Base-by-base conservation (phyloP, 2,329 filamentous ascomycete species). In the Phyllosticta ampelicida region DNA sequence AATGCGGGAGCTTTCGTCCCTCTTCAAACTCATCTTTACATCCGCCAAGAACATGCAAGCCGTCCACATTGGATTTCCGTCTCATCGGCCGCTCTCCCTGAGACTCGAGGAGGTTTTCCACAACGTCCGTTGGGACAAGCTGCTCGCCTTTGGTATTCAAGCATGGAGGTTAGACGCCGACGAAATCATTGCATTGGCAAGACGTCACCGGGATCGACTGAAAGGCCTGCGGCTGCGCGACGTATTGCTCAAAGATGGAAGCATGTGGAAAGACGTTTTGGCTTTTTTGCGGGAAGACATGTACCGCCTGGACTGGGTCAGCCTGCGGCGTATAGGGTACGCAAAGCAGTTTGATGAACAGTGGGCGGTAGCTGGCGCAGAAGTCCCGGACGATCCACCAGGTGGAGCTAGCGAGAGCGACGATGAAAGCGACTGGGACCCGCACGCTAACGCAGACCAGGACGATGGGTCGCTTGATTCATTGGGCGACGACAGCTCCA, bases 81-180 rank as follows among this genome's bases (percentile, higher is more conserved):
- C 78, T 6, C 75, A 80, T 58, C 67, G 75, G 18, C 83, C 83
- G 0, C 70, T 86, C 2, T 78, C 76, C 20, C 67, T 86, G 19
- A 75, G 75, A 5, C 74, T 87, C 2, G 80, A 85, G 60, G 75
- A 78, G 5, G 74, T 87, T 21, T 86, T 87, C 65, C 83, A 86
- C 64, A 72, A 80, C 59, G 76, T 84, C 8, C 75, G 76, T 50
- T 86, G 83, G 82, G 76, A 80, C 13, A 80, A 79, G 30, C 72
- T 87, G 5, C 76, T 81, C 30, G 82, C 83, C 1, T 80, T 87
- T 58, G 84, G 84, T 1, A 79, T 87, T 20, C 82, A 86, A 62
- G 79, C 81, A 13, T 87, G 85, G 85, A 77, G 77, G 49, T 70
- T 87, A 3, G 72, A 79, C 51, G 77, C 80, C 1, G 75, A 80